Conservation (phyloP, 345 rosid genomes). For the Psidium friedrichsthalianum region DNA sequence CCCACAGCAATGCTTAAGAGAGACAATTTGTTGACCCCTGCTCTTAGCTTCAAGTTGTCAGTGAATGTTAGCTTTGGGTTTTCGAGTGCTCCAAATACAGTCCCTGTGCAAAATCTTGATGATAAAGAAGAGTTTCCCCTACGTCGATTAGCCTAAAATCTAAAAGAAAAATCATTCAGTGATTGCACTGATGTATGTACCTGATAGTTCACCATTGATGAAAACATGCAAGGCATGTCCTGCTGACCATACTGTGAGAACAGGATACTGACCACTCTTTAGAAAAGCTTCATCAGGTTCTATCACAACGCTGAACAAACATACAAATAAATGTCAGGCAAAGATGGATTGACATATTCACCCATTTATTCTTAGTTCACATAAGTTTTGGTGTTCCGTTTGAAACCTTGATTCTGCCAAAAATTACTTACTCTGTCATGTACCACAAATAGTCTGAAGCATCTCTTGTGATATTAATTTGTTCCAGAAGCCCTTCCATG, state of each 20-base stretch:
- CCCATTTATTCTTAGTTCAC: not conserved
- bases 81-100: slow-evolving; percentile 47
- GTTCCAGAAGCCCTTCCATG: slow-evolving; percentile 63
- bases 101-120: slow-evolving; percentile 29
- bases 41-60: slow-evolving; percentile 55
- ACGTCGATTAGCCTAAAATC: not conserved
- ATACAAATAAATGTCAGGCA: not conserved
- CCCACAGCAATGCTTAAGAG: slow-evolving; percentile 73
- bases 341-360: not conserved
- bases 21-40: slow-evolving; percentile 70
- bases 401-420: not conserved
- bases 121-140: not conserved
- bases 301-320: slow-evolving; percentile 5
- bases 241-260: slow-evolving; percentile 30
- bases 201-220: slow-evolving; percentile 37
- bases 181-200: slow-evolving; percentile 10
- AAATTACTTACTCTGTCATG: slow-evolving; percentile 66
- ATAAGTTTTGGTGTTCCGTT: not conserved
- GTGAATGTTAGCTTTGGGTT: slow-evolving; percentile 55
- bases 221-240: slow-evolving; percentile 39
- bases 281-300: slow-evolving; percentile 9
- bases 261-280: slow-evolving; percentile 5
- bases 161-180: not conserved
- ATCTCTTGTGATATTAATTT: slow-evolving; percentile 64
- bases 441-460: slow-evolving; percentile 91